A percentile compares a stretch with the other conserved stretches of the same genome.
phyloP scores from a whole-genome alignment of 2,329 filamentous ascomycete species.

The Xylaria sp. region DNA sequence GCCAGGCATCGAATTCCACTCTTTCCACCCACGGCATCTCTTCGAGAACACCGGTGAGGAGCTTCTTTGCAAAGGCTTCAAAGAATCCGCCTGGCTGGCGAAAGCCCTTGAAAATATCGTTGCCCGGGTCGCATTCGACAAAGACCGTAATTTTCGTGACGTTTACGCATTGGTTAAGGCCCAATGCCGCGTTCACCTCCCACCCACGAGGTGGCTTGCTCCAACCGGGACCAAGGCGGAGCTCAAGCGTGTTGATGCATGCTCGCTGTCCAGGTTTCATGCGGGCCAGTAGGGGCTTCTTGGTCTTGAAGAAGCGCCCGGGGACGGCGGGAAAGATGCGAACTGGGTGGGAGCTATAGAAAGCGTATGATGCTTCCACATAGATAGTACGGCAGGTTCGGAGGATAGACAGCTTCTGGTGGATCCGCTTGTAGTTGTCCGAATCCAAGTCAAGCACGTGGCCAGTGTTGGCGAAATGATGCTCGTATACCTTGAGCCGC shows the following conservation, averaged over 20 bases:
- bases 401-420: constrained; percentile 69
- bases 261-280: constrained; percentile 70
- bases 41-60: constrained; percentile 68
- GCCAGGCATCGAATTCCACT: constrained; percentile 77
- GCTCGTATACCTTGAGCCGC: constrained; percentile 74
- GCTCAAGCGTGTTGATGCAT: constrained; percentile 71
- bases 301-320: constrained; percentile 76
- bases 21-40: constrained; percentile 65
- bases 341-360: constrained; percentile 72
- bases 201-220: constrained; percentile 75
- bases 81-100: constrained; percentile 75
- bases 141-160: constrained; percentile 73
- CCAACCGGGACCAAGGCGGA: constrained; percentile 80
- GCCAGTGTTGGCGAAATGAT: constrained; percentile 66
- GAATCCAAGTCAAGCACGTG: constrained; percentile 74
- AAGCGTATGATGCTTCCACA: constrained; percentile 70
- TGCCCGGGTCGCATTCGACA: constrained; percentile 77
- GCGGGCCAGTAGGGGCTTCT: constrained; percentile 75
- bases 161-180: constrained; percentile 69
- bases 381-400: constrained; percentile 70
- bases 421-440: constrained; percentile 70
- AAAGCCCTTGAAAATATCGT: constrained; percentile 74
- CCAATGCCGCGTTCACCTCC: constrained; percentile 73
- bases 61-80: constrained; percentile 69
- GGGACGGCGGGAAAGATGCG: constrained; percentile 74